Conservation (phyloP, 257 asterid genomes). For the Salvia hispanica region DNA sequence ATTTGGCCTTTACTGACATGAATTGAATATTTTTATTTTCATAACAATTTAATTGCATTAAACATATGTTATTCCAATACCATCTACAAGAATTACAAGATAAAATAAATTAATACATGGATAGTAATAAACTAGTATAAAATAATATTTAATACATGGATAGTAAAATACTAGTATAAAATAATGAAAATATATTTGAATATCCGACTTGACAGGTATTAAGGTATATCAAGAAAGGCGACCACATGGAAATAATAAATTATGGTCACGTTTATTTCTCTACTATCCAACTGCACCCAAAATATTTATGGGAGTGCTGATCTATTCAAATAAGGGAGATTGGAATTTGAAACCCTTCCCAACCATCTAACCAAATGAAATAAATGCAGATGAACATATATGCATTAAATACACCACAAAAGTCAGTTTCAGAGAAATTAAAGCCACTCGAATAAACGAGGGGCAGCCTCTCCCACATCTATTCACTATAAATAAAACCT, state of each 20-base stretch:
- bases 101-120: neutral
- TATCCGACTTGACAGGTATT: neutral
- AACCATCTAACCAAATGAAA: conserved; percentile 39
- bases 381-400: conserved; percentile 38
- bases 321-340: conserved; percentile 16
- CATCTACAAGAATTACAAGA: no score
- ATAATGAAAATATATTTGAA: neutral
- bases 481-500: neutral
- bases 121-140: neutral
- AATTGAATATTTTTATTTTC: no score
- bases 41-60: no score
- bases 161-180: neutral
- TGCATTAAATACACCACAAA: conserved; percentile 37
- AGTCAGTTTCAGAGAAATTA: conserved; percentile 1
- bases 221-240: neutral
- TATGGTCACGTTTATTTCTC: conserved; percentile 3
- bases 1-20: no score
- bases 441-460: conserved; percentile 21
- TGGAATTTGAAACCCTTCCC: conserved; percentile 24
- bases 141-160: neutral
- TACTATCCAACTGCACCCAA: conserved; percentile 3
- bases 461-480: neutral
- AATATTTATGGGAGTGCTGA: conserved; percentile 3
- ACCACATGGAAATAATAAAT: conserved; percentile 15
- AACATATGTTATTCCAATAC: no score